Percentiles rank a stretch among this genome's conserved stretches.
Conservation (phyloP, 805 yeast genomes). For the Zygotorulaspora danielsina region DNA sequence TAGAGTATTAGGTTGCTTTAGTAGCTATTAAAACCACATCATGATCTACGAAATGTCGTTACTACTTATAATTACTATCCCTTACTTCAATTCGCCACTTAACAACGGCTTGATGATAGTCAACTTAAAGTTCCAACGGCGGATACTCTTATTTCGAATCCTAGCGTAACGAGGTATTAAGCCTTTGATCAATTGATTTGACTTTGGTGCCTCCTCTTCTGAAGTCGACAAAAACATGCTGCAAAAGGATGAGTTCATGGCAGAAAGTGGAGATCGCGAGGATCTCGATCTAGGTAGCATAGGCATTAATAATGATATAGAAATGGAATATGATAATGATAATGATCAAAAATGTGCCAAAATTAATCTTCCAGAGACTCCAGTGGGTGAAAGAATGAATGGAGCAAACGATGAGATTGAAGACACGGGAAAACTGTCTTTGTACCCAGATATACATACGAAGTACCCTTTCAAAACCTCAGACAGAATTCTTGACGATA, state of each 20-base stretch:
- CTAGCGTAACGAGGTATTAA: too few relatives aligned
- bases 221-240: not conserved
- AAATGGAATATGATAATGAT: not conserved
- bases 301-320: not conserved
- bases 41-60: too few relatives aligned
- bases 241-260: conserved; percentile 3
- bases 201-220: not conserved
- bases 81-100: not conserved
- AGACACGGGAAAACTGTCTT: conserved; percentile 29
- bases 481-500: conserved; percentile 63
- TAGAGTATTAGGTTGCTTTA: too few relatives aligned
- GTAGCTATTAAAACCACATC: too few relatives aligned
- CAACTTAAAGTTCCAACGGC: too few relatives aligned
- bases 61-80: not conserved
- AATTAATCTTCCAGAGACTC: not conserved
- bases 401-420: conserved; percentile 3
- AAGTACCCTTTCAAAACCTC: conserved; percentile 51
- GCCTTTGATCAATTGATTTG: too few relatives aligned
- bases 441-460: conserved; percentile 23
- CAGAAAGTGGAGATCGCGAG: not conserved
- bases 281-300: not conserved
- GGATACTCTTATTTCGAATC: too few relatives aligned
- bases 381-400: conserved; percentile 1
- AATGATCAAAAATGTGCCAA: not conserved
- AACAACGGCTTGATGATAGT: too few relatives aligned